Evolutionary conservation across 1,284 basidiomycete genomes (phyloP).

Genomic region (Apiotrichum veenhuisii): DNA sequence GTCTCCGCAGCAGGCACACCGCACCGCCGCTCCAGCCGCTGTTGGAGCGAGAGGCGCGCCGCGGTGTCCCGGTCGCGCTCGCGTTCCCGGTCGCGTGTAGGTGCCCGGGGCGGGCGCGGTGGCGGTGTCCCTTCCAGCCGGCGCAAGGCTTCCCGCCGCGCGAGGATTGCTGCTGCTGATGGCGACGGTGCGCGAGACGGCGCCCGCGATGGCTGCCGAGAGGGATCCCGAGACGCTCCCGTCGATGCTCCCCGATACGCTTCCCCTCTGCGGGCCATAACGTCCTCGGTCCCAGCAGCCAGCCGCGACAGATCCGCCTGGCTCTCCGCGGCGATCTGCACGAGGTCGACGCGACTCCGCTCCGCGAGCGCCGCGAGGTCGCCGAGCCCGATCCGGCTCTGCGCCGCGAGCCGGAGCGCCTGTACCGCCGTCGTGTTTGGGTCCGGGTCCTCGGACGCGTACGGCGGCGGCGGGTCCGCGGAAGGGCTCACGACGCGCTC

Average conservation of each 20-base stretch:
- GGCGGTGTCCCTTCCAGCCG: background rate
- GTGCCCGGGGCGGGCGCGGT: background rate
- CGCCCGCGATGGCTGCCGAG: background rate
- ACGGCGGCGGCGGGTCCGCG: slow-evolving; percentile 4
- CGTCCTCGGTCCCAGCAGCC: background rate
- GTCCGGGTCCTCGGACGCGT: slow-evolving; percentile 3
- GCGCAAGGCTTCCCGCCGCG: background rate
- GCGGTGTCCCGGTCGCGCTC: no score
- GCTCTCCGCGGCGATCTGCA: background rate
- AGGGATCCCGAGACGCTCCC: background rate
- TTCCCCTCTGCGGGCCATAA: background rate
- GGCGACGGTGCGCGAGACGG: background rate
- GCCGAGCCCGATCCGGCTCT: background rate
- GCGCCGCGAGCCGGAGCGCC: background rate
- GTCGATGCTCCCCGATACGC: background rate
- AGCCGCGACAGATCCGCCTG: background rate
- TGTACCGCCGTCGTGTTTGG: background rate
- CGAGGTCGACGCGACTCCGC: background rate
- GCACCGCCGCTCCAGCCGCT: no score
- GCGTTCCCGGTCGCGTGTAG: background rate
- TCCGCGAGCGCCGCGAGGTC: background rate
- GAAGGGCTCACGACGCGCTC: background rate
- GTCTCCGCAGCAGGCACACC: no score
- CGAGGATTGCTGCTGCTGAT: background rate
- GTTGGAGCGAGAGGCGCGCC: no score